These are phyloP conservation scores for Hymenoscyphus scutula DNA, from an alignment of 2,329 filamentous ascomycete species.

Conservation along the genomic window DNA sequence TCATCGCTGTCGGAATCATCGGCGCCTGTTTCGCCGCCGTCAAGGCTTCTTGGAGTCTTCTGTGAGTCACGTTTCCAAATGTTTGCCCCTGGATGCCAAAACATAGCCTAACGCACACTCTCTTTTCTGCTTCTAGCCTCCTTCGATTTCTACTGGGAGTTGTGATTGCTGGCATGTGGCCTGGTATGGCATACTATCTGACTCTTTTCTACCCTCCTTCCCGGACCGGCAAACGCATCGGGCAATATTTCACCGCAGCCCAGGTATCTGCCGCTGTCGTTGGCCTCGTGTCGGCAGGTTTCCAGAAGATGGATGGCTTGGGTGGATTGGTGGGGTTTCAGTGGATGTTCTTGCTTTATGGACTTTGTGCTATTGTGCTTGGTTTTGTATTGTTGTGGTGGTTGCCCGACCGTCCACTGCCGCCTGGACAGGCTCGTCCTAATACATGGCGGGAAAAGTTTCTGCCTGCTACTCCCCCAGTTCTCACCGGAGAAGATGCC, in stretches of 20 bases:
- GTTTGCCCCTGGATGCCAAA: not conserved
- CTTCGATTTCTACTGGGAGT: conserved; percentile 80
- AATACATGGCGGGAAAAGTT: conserved; percentile 56
- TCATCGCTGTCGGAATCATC: conserved; percentile 81
- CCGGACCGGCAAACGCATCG: conserved; percentile 82
- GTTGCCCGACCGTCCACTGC: conserved; percentile 78
- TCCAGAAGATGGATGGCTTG: conserved; percentile 83
- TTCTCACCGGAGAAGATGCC: conserved; percentile 73
- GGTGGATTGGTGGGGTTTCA: conserved; percentile 77
- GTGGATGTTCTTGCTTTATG: conserved; percentile 92
- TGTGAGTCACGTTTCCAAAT: conserved; percentile 20
- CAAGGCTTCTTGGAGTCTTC: conserved; percentile 76
- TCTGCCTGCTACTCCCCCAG: conserved; percentile 68
- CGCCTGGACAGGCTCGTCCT: conserved; percentile 57
- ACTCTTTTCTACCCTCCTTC: conserved; percentile 90
- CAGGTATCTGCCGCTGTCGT: conserved; percentile 89
- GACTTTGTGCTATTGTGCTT: conserved; percentile 68
- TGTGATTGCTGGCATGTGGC: conserved; percentile 93
- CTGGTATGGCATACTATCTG: conserved; percentile 89
- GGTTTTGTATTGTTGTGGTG: conserved; percentile 80
- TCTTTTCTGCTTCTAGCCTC: conserved; percentile 45
- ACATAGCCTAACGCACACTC: conserved; percentile 12
- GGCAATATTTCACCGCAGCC: conserved; percentile 83
- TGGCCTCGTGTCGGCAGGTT: conserved; percentile 84
- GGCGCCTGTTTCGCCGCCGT: conserved; percentile 82